These are phyloP conservation scores for Oryza meyeriana DNA, from an alignment of 176 grass and related monocot species.

Conservation along the genomic window DNA sequence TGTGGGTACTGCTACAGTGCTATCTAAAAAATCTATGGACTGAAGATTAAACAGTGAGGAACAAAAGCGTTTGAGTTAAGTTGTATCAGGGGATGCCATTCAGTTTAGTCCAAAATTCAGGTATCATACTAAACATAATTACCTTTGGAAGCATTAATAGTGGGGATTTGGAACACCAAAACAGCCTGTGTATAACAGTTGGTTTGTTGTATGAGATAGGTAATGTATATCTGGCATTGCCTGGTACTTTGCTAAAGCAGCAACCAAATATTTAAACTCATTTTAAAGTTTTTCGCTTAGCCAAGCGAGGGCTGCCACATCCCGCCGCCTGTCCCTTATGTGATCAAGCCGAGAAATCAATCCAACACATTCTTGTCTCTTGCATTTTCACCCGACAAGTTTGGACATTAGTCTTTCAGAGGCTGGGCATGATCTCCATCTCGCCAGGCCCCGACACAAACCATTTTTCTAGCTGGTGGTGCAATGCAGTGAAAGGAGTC, in stretches of 20 bases:
- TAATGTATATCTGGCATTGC: background rate
- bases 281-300: background rate
- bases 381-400: too few species aligned
- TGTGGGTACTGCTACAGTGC: background rate
- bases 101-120: conserved; percentile 4
- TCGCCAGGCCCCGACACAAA: too few species aligned
- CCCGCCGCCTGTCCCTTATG: too few species aligned
- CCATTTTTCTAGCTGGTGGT: too few species aligned
- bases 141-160: background rate
- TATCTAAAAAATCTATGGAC: background rate
- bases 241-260: background rate
- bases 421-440: too few species aligned
- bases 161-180: background rate
- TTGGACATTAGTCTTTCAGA: too few species aligned
- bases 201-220: background rate
- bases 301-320: too few species aligned
- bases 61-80: background rate
- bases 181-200: background rate
- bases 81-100: background rate
- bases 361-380: too few species aligned
- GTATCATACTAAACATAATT: background rate
- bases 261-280: background rate
- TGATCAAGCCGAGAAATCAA: too few species aligned
- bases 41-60: background rate
- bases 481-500: too few species aligned